phyloP scores from a whole-genome alignment of 1,284 basidiomycete species.

The Paramarasmius palmivorus region DNA sequence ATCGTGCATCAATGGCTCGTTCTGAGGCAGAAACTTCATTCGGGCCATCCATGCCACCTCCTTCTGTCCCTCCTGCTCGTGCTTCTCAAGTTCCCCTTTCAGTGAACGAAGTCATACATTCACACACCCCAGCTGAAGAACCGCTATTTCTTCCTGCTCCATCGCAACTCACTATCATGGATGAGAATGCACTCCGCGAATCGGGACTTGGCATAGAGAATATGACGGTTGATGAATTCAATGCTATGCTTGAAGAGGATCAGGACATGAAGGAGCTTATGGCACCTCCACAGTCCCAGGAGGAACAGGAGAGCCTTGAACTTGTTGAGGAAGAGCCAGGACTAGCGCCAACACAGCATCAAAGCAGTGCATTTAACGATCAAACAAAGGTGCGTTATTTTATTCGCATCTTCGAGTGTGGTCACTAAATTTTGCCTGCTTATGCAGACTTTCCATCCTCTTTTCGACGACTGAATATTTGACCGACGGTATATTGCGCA shows the following conservation, averaged over 20 bases:
- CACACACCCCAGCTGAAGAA: conserved; percentile 32
- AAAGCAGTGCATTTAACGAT: background rate
- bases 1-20: conserved; percentile 28
- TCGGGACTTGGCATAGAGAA: conserved; percentile 65
- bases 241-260: conserved; percentile 63
- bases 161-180: conserved; percentile 60
- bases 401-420: conserved; percentile 12
- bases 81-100: background rate
- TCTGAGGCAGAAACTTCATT: conserved; percentile 24
- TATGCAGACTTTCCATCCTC: conserved; percentile 59
- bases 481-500: too few relatives aligned
- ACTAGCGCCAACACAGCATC: conserved; percentile 54
- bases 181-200: conserved; percentile 48
- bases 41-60: conserved; percentile 22
- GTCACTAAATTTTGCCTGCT: background rate
- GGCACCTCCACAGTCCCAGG: conserved; percentile 22
- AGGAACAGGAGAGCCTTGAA: conserved; percentile 11
- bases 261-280: conserved; percentile 57
- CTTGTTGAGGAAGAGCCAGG: conserved; percentile 35
- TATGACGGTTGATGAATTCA: conserved; percentile 64
- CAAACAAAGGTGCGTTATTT: conserved; percentile 5
- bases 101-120: conserved; percentile 19
- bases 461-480: conserved; percentile 60
- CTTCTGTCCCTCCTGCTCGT: conserved; percentile 9
- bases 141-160: conserved; percentile 67